Base-by-base conservation (phyloP, 1,139 yeast genomes). In the Pneumocystis wakefieldiae region DNA sequence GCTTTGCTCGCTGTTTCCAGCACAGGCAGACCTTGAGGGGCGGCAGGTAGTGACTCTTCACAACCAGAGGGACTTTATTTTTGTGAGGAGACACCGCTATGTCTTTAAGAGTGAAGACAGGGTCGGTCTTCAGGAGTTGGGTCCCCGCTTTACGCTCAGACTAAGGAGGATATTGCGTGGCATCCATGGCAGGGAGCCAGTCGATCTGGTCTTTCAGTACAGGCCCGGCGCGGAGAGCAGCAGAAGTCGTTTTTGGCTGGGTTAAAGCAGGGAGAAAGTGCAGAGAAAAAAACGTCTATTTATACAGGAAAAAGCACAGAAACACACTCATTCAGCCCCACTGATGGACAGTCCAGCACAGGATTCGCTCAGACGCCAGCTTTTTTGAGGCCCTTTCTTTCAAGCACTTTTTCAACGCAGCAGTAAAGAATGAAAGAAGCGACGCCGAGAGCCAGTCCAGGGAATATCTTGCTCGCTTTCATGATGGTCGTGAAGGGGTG, bases 31-130 rank as follows among this genome's bases (percentile, higher is more conserved):
- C 72, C 81, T 94, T 70, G 86, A 87, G 74, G 98, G 98, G 48
- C 81, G 98, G 70, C 97, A 92, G 73, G 98, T 89, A 62, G 86
- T 92, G 57, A 92, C 98, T 0, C 76, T 92, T 72, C 98, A 92
- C 74, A 92, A 92, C 73, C 98, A 92, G 74, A 81, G 98, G 77
- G 98, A 92, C 74, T 94, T 81, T 73, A 87, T 92, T 61, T 92
- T 92, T 72, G 90, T 92, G 80, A 82, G 98, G 75, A 84, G 97
- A 76, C 98, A 92, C 73, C 82, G 98, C 71, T 92, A 92, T 72
- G 78, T 89, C 7, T 92, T 92, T 76, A 81, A 83, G 70, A 87
- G 90, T 72, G 96, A 90, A 68, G 95, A 89, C 72, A 84, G 83
- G 70, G 97, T 91, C 1, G 97, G 98, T 5, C 77, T 92, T 63